These are phyloP conservation scores for Rhizopus microsporus DNA, from an alignment of 371 early-diverging fungal species.

Conservation along the genomic window DNA sequence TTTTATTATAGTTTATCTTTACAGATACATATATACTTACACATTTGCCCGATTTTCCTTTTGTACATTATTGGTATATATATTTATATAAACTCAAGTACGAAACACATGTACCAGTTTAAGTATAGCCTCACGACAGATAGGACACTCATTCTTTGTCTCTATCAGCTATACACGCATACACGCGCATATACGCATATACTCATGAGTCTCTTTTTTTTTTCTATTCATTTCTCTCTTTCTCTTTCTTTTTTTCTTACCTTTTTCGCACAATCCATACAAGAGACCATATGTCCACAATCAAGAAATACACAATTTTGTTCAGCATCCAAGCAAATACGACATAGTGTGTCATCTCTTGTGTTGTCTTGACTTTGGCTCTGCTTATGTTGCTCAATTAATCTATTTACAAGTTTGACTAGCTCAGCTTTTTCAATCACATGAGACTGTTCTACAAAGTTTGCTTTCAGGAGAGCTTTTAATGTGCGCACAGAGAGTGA, in stretches of 20 bases:
- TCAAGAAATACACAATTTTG: slow-evolving; percentile 63
- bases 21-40: too few species aligned
- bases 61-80: too few species aligned
- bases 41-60: too few species aligned
- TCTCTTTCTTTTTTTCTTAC: slow-evolving; percentile 21
- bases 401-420: slow-evolving; percentile 41
- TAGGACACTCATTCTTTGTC: slow-evolving; percentile 60
- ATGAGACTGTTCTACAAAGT: slow-evolving; percentile 53
- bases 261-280: slow-evolving; percentile 63
- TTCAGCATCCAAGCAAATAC: slow-evolving; percentile 59
- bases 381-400: slow-evolving; percentile 44
- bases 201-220: too few species aligned
- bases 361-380: slow-evolving; percentile 7
- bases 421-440: slow-evolving; percentile 59
- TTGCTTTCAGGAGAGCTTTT: slow-evolving; percentile 48
- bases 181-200: too few species aligned
- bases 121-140: slow-evolving; percentile 60
- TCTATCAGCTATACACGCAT: slow-evolving; percentile 41
- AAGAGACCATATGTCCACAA: slow-evolving; percentile 63
- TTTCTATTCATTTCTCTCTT: not conserved
- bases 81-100: not conserved
- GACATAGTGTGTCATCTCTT: slow-evolving; percentile 42
- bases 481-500: slow-evolving; percentile 56
- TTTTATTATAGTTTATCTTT: too few species aligned
- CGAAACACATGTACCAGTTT: slow-evolving; percentile 55